Percentiles rank a stretch among this genome's conserved stretches.
Evolutionary conservation across 768 basidiomycete species (phyloP).

Genomic region (Rhodosporidiobolus odoratus): DNA sequence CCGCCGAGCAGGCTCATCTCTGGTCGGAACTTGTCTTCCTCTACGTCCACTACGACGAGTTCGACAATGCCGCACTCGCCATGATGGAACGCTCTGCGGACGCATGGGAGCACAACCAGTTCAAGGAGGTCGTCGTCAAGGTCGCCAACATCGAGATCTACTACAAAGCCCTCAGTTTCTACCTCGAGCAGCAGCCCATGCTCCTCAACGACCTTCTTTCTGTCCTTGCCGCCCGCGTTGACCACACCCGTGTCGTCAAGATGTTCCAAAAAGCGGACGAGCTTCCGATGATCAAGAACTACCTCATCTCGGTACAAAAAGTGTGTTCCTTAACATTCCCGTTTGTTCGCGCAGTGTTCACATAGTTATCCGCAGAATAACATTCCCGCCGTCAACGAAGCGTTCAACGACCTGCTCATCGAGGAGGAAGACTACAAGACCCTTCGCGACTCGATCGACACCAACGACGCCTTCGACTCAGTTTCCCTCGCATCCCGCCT

Average conservation of each 20-base stretch:
- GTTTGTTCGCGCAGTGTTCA: background rate
- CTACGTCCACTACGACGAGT: constrained; percentile 98
- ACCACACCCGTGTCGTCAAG: constrained; percentile 89
- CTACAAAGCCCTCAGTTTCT: constrained; percentile 91
- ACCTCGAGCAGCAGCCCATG: constrained; percentile 86
- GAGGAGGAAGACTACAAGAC: constrained; percentile 99
- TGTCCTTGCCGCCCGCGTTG: constrained; percentile 86
- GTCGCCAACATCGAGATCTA: constrained; percentile 98
- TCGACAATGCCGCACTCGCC: constrained; percentile 93
- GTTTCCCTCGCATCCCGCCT: constrained; percentile 75
- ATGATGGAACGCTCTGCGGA: constrained; percentile 99
- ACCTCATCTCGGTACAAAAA: constrained; percentile 94
- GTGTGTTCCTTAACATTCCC: constrained; percentile 50
- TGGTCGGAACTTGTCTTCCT: constrained; percentile 99
- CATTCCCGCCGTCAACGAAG: constrained; percentile 93
- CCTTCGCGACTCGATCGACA: constrained; percentile 92
- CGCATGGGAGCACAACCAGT: constrained; percentile 99
- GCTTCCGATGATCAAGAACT: constrained; percentile 81
- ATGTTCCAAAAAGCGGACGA: constrained; percentile 91
- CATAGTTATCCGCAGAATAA: constrained; percentile 60
- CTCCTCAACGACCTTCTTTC: constrained; percentile 88
- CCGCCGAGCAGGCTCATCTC: constrained; percentile 89
- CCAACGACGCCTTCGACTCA: constrained; percentile 97
- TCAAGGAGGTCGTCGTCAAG: constrained; percentile 95
- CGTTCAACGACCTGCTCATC: constrained; percentile 95